Percentiles rank a stretch among this genome's conserved stretches.
phyloP scores from a whole-genome alignment of 495 filamentous ascomycete genomes.

The Articulospora tetracladia region DNA sequence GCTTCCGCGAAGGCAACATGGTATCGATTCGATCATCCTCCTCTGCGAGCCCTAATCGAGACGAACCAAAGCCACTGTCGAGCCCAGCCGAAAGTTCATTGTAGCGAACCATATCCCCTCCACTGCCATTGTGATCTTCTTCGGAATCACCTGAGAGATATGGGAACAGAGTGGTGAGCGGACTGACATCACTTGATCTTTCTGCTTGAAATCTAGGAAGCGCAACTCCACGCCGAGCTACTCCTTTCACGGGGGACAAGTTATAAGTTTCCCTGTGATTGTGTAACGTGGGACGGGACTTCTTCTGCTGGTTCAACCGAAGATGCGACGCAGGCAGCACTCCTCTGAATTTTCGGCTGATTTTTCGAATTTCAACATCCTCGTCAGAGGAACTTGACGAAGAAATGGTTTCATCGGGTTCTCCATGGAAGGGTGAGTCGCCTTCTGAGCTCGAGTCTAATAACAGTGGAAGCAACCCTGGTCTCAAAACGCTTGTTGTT shows the following conservation, averaged over 20 bases:
- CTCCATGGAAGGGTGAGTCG: constrained; percentile 14
- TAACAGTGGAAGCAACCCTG: constrained; percentile 26
- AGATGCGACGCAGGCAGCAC: constrained; percentile 92
- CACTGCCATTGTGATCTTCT: constrained; percentile 31
- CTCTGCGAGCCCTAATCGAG: constrained; percentile 32
- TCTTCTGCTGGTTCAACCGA: constrained; percentile 55
- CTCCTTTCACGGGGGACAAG: constrained; percentile 11
- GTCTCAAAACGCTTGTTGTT: constrained; percentile 17
- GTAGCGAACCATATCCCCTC: constrained; percentile 17
- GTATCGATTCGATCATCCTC: constrained; percentile 51
- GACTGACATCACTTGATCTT: constrained; percentile 6
- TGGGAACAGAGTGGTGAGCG: constrained; percentile 20
- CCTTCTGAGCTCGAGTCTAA: constrained; percentile 21
- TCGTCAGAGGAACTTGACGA: constrained; percentile 32
- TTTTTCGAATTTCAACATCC: constrained; percentile 37
- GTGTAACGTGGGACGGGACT: constrained; percentile 36
- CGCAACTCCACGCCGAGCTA: constrained; percentile 54
- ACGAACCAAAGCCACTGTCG: constrained; percentile 6
- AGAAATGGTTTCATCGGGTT: not conserved
- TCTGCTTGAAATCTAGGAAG: constrained; percentile 8
- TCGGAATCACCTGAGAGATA: constrained; percentile 45
- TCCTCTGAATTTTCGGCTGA: constrained; percentile 61
- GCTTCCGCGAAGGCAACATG: constrained; percentile 45
- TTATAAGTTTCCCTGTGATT: constrained; percentile 23
- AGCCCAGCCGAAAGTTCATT: not conserved